phyloP scores from a whole-genome alignment of 352 stramenopile species.

The Globisporangium heterothallicum region DNA sequence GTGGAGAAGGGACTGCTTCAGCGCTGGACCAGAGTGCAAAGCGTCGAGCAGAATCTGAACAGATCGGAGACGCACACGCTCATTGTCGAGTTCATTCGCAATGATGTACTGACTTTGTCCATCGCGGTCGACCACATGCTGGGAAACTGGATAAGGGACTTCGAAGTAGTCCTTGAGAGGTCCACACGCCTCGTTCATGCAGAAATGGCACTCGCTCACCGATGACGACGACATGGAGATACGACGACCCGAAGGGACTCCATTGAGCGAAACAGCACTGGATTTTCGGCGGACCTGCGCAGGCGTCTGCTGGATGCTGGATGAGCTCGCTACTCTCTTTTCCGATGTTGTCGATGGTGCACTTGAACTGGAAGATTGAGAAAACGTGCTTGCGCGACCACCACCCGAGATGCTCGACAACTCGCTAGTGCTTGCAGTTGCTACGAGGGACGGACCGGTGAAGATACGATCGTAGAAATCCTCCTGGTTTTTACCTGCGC shows the following conservation, averaged over 20 bases:
- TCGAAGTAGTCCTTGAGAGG: constrained; percentile 62
- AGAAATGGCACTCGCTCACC: constrained; percentile 42
- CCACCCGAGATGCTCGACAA: constrained; percentile 20
- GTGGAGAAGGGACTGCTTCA: constrained; percentile 52
- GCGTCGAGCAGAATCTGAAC: constrained; percentile 45
- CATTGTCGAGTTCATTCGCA: constrained; percentile 63
- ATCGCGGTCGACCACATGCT: constrained; percentile 37
- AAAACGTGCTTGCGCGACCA: constrained; percentile 41
- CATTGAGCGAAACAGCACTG: constrained; percentile 34
- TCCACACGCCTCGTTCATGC: constrained; percentile 63
- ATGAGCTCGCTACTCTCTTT: constrained; percentile 30
- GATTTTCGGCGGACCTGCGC: constrained; percentile 45
- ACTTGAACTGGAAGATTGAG: constrained; percentile 32
- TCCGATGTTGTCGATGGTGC: constrained; percentile 21
- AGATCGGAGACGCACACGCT: constrained; percentile 56
- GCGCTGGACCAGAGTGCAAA: constrained; percentile 29
- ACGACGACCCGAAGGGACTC: constrained; percentile 15
- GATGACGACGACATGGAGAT: constrained; percentile 12
- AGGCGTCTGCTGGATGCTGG: constrained; percentile 18
- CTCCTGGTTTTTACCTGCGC: constrained; percentile 53
- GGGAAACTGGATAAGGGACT: constrained; percentile 64
- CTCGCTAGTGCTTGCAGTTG: constrained; percentile 12
- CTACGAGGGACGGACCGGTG: constrained; percentile 32
- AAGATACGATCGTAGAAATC: constrained; percentile 84
- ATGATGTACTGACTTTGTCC: constrained; percentile 46